These are phyloP conservation scores for Acacia crassicarpa DNA, from an alignment of 306 rosid species.

Conservation along the genomic window DNA sequence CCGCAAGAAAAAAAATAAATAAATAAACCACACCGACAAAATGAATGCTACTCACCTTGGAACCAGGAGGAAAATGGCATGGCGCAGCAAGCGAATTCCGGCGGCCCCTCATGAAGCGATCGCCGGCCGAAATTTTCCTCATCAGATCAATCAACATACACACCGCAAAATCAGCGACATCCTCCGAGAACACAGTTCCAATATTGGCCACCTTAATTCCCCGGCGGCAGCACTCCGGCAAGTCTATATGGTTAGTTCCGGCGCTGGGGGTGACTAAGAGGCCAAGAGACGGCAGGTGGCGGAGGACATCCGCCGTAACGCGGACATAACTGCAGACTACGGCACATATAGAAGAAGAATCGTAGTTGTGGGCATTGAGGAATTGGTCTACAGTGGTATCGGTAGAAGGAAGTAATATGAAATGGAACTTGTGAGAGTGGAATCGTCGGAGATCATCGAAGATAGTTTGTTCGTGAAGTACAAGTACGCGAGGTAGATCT, in stretches of 20 bases:
- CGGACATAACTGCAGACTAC: background rate
- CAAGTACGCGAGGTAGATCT: conserved; percentile 27
- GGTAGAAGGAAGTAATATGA: conserved; percentile 3
- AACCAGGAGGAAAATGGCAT: background rate
- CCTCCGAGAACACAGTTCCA: conserved; percentile 37
- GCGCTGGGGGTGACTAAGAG: conserved; percentile 35
- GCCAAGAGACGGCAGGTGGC: conserved; percentile 37
- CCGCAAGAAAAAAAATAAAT: too few species aligned
- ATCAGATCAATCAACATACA: conserved; percentile 53
- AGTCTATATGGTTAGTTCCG: conserved; percentile 47
- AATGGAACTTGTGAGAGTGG: conserved; percentile 10
- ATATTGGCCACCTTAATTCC: conserved; percentile 40
- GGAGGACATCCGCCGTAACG: conserved; percentile 21
- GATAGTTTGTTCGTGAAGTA: background rate
- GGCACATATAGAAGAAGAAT: conserved; percentile 30
- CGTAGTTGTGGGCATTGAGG: background rate
- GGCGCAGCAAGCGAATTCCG: background rate
- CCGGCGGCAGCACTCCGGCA: conserved; percentile 36
- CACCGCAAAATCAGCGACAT: conserved; percentile 56
- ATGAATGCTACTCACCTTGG: background rate
- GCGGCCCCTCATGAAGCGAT: conserved; percentile 32
- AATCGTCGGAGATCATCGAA: background rate
- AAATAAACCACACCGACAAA: background rate
- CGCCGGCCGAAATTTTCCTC: conserved; percentile 34
- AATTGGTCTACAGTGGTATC: conserved; percentile 7